Evolutionary conservation across 2,329 filamentous ascomycete species (phyloP), one percentile per base, ranked within the genome.

Genomic region (Nannizzia gypsea): DNA sequence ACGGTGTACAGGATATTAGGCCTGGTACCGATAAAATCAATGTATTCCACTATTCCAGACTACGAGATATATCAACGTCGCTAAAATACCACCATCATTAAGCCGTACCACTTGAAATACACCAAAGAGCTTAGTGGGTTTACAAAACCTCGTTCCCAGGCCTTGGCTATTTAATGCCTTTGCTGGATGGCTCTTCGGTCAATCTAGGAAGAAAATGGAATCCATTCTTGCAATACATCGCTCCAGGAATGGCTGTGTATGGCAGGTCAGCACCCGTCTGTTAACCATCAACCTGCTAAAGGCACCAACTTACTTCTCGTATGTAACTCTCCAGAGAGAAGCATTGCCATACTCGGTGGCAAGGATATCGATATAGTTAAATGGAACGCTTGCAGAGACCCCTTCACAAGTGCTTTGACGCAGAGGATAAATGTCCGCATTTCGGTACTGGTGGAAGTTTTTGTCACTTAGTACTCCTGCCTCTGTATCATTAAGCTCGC

Each of bases 401-500:
- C 87, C 88, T 74, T 93, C 89, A 66, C 89, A 93, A 63, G 82
- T 80, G 26, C 84, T 87, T 68, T 84, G 78, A 15, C 88, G 81
- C 78, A 93, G 77, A 2, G 89, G 89, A 73, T 85, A 93, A 11
- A 93, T 76, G 66, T 93, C 87, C n/a, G 76, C 75, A 26, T 81
- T 84, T 46, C 76, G 73, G 71, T 93, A 93, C 52, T 79, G 76
- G 73, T 95, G 89, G 67, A 81, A 80, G 69, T 93, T 91, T 76
- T 92, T 92, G 75, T 88, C 92, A 67, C 82, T 84, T 83, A 86
- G 88, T 31, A 87, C 71, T 5, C 87, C 86, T 0, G 88, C 87
- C 20, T 75, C 67, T 1, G 71, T 72, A 15, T 76, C 75, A 0
- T 89, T 78, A 20, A 85, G 81, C 74, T 90, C 86, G 57, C 82